A percentile compares a stretch with the other conserved stretches of the same genome.
Conservation (phyloP, 1,284 basidiomycete genomes). For the Cystobasidium slooffiae region DNA sequence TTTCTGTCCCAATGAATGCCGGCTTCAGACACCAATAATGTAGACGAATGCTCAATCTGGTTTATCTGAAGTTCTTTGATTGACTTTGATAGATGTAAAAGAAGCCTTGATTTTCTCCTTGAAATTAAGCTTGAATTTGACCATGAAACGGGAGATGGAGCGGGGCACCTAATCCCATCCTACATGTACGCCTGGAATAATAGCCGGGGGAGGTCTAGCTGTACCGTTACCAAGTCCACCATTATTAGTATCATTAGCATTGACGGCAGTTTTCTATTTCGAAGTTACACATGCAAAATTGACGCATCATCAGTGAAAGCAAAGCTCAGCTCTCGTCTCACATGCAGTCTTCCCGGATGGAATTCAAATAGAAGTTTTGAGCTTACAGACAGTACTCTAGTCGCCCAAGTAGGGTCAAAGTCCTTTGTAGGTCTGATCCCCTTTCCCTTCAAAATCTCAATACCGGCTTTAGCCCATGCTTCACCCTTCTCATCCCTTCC, state of each 20-base stretch:
- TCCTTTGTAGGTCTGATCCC: constrained; percentile 3
- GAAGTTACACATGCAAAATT: neutral
- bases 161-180: neutral
- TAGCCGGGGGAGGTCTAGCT: neutral
- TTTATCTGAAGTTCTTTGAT: too few species aligned
- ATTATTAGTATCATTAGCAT: neutral
- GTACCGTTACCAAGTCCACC: neutral
- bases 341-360: too few species aligned
- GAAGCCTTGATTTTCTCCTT: neutral
- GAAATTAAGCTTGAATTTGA: neutral
- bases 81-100: neutral
- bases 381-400: constrained; percentile 5
- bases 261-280: neutral
- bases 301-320: too few species aligned
- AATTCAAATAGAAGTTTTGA: too few species aligned
- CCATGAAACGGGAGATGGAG: neutral
- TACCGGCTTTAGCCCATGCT: constrained; percentile 5
- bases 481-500: constrained; percentile 6
- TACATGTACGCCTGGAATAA: neutral
- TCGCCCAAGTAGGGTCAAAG: constrained; percentile 32
- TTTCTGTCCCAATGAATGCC: too few species aligned
- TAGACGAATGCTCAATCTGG: too few species aligned
- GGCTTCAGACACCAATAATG: too few species aligned
- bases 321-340: too few species aligned
- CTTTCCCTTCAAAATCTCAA: neutral